phyloP scores from a whole-genome alignment of 768 basidiomycete genomes.

The Strobilomyces echinocephalus region DNA sequence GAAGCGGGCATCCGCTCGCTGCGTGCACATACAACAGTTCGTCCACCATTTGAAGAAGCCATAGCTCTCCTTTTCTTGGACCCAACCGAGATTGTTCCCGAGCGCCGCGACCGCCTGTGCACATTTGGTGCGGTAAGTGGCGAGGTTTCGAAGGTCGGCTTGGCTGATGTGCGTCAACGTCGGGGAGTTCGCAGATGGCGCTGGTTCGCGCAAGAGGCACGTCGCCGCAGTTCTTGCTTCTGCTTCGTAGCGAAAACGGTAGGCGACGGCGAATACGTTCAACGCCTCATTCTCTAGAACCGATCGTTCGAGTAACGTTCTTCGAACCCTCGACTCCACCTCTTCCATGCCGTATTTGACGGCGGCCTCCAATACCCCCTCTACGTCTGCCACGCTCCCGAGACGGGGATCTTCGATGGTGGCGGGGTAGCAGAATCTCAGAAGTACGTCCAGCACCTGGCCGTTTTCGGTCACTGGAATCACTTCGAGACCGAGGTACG shows the following conservation, averaged over 20 bases:
- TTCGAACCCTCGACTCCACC: constrained; percentile 22
- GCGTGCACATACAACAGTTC: constrained; percentile 21
- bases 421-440: constrained; percentile 35
- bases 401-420: constrained; percentile 23
- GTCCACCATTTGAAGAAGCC: constrained; percentile 29
- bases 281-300: constrained; percentile 28
- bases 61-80: constrained; percentile 20
- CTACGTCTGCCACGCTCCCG: constrained; percentile 12
- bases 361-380: constrained; percentile 25
- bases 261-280: constrained; percentile 33
- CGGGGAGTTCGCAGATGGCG: neutral
- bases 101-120: constrained; percentile 16
- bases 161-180: constrained; percentile 4
- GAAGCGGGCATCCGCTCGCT: constrained; percentile 22
- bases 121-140: constrained; percentile 19
- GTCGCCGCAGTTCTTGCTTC: constrained; percentile 32
- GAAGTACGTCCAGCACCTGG: constrained; percentile 25
- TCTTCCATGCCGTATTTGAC: constrained; percentile 31
- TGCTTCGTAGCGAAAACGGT: constrained; percentile 23
- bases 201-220: constrained; percentile 20
- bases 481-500: constrained; percentile 13
- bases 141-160: constrained; percentile 13
- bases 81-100: constrained; percentile 20
- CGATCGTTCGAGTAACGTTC: constrained; percentile 20
- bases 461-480: constrained; percentile 31